Conservation (phyloP, 768 basidiomycete genomes). For the Leccinum sublutescens region DNA sequence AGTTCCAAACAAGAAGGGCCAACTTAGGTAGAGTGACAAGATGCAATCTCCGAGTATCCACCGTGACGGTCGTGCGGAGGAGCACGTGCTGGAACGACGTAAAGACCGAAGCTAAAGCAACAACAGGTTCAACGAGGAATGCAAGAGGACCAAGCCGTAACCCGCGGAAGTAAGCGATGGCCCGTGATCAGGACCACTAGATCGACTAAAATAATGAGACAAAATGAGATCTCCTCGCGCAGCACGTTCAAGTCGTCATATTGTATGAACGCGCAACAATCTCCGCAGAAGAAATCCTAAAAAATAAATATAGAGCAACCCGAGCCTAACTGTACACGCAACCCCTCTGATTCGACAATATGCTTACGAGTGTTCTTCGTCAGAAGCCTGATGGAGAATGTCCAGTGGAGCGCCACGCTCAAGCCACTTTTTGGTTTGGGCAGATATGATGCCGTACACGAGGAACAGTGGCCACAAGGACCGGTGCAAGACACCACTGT, state of each 20-base stretch:
- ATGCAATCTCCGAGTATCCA: not conserved
- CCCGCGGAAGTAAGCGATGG: not conserved
- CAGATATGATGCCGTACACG: constrained; percentile 3
- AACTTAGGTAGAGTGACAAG: not conserved
- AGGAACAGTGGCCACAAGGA: constrained; percentile 24
- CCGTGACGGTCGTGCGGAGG: not conserved
- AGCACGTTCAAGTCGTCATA: not conserved
- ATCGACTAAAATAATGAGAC: not conserved
- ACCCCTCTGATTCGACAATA: not conserved
- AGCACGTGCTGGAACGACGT: not conserved
- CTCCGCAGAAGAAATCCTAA: not conserved
- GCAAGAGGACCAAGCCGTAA: not conserved
- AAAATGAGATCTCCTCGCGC: not conserved
- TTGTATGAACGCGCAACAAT: not conserved
- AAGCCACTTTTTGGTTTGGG: not conserved
- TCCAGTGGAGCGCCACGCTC: not conserved
- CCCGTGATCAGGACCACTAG: not conserved
- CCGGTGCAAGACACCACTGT: constrained; percentile 13
- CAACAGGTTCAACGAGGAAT: not conserved
- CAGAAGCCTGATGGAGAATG: not conserved
- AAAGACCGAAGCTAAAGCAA: not conserved
- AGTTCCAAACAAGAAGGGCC: not conserved
- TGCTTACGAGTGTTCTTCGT: not conserved
- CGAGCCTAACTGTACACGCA: not conserved
- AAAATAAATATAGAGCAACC: not conserved